These are phyloP conservation scores for Neurospora pannonica DNA, from an alignment of 495 filamentous ascomycete genomes.

Conservation along the genomic window DNA sequence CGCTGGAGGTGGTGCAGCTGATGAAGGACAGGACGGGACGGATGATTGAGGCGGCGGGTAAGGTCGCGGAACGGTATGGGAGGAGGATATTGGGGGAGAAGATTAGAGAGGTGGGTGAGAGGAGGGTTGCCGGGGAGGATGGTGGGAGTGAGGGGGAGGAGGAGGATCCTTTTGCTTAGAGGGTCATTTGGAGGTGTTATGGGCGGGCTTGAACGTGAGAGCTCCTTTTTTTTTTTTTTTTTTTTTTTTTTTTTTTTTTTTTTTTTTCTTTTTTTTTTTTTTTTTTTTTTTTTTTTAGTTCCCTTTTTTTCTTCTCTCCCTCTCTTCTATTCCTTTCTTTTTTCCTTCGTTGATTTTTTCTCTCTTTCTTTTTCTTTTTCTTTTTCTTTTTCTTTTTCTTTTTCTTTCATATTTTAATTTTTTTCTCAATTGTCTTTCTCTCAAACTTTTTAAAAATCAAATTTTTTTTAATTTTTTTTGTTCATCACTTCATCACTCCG, in stretches of 20 bases:
- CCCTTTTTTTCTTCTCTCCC: too few relatives aligned
- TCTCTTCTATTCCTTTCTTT: too few relatives aligned
- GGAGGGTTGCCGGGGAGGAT: slow-evolving; percentile 47
- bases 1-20: slow-evolving; percentile 69
- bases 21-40: slow-evolving; percentile 70
- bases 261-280: too few relatives aligned
- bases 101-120: slow-evolving; percentile 69
- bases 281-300: too few relatives aligned
- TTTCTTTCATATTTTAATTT: not conserved
- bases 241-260: too few relatives aligned
- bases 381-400: too few relatives aligned
- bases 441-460: too few relatives aligned
- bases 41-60: slow-evolving; percentile 78
- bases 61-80: slow-evolving; percentile 73
- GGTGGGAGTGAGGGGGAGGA: slow-evolving; percentile 14
- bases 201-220: not conserved
- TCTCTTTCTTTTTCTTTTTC: not conserved
- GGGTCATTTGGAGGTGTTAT: not conserved
- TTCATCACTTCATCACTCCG: too few relatives aligned
- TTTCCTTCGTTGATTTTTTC: too few relatives aligned
- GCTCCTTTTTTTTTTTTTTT: not conserved
- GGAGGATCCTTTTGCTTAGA: not conserved
- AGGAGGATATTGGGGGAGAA: slow-evolving; percentile 72
- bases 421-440: too few relatives aligned
- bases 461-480: too few relatives aligned